Conservation (phyloP, 2,329 filamentous ascomycete genomes). For the Amylocarpus encephaloides region DNA sequence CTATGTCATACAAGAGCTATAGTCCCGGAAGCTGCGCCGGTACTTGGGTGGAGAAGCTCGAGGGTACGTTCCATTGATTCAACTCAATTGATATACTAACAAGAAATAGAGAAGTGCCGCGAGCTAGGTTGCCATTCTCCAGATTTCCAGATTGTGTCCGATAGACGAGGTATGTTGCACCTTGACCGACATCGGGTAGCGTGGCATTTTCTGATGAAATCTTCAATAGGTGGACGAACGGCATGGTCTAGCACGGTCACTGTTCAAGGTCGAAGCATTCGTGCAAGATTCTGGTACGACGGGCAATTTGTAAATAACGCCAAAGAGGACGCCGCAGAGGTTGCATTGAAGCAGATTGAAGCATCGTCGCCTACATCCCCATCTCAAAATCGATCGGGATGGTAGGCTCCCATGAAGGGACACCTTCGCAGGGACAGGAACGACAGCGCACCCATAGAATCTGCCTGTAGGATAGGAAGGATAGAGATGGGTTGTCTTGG, state of each 20-base stretch:
- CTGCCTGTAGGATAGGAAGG: slow-evolving; percentile 27
- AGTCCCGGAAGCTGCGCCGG: slow-evolving; percentile 18
- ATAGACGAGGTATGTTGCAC: slow-evolving; percentile 57
- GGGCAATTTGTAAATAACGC: slow-evolving; percentile 83
- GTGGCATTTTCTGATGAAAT: slow-evolving; percentile 24
- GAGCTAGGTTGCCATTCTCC: slow-evolving; percentile 47
- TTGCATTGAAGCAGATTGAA: slow-evolving; percentile 56
- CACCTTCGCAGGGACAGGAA: slow-evolving; percentile 2
- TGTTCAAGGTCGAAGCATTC: slow-evolving; percentile 57
- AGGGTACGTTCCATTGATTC: slow-evolving; percentile 29
- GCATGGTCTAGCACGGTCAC: slow-evolving; percentile 81
- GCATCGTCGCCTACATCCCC: slow-evolving; percentile 38
- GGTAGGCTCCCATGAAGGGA: slow-evolving; percentile 28
- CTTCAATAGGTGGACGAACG: slow-evolving; percentile 67
- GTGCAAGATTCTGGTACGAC: slow-evolving; percentile 88
- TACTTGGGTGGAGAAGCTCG: slow-evolving; percentile 35
- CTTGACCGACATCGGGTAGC: background rate
- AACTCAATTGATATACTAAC: slow-evolving; percentile 21
- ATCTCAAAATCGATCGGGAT: slow-evolving; percentile 34
- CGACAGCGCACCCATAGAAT: slow-evolving; percentile 13
- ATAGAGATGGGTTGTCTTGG: slow-evolving; percentile 20
- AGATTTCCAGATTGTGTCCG: slow-evolving; percentile 65
- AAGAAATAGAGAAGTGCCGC: slow-evolving; percentile 49
- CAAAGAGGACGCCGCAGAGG: slow-evolving; percentile 84
- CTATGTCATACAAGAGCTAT: slow-evolving; percentile 30